phyloP scores from a whole-genome alignment of 192 early-diverging fungal species.

The Coemansia sp. region DNA sequence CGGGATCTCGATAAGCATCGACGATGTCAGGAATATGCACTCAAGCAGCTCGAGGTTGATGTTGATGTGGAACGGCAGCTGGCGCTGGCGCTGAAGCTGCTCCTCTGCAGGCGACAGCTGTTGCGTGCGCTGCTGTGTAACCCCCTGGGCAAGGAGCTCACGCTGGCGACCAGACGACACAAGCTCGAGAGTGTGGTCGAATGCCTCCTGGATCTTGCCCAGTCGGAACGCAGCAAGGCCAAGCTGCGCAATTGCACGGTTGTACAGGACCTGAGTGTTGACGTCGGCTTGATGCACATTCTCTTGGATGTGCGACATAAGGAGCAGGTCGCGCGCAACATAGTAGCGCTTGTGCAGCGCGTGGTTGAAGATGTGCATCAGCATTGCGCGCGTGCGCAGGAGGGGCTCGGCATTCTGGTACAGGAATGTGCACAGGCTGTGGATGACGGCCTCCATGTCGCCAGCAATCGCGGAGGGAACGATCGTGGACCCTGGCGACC shows the following conservation, averaged over 20 bases:
- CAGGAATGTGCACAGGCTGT: slow-evolving; percentile 82
- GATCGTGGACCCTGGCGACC: slow-evolving; percentile 54
- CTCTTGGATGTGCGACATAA: slow-evolving; percentile 99
- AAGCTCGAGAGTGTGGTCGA: slow-evolving; percentile 88
- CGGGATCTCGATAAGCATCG: slow-evolving; percentile 98
- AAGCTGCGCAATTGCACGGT: slow-evolving; percentile 94
- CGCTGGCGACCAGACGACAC: slow-evolving; percentile 80
- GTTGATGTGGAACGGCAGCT: slow-evolving; percentile 99
- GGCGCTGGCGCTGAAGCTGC: slow-evolving; percentile 89
- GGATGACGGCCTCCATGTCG: slow-evolving; percentile 69
- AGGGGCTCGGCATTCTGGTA: slow-evolving; percentile 85
- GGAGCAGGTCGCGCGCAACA: slow-evolving; percentile 89
- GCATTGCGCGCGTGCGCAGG: slow-evolving; percentile 90
- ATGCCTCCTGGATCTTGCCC: slow-evolving; percentile 88
- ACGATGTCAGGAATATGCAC: slow-evolving; percentile 92
- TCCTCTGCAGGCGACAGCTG: slow-evolving; percentile 91
- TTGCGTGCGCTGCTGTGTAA: slow-evolving; percentile 72
- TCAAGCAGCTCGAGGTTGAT: slow-evolving; percentile 99
- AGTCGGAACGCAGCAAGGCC: slow-evolving; percentile 96
- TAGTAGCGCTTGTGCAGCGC: slow-evolving; percentile 96
- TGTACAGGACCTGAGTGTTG: slow-evolving; percentile 92
- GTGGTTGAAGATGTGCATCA: slow-evolving; percentile 97
- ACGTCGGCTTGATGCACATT: slow-evolving; percentile 86
- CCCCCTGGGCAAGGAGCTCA: slow-evolving; percentile 93
- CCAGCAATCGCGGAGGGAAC: slow-evolving; percentile 39